Base-by-base conservation (phyloP, 352 stramenopile species). In the Phytophthora vignae region DNA sequence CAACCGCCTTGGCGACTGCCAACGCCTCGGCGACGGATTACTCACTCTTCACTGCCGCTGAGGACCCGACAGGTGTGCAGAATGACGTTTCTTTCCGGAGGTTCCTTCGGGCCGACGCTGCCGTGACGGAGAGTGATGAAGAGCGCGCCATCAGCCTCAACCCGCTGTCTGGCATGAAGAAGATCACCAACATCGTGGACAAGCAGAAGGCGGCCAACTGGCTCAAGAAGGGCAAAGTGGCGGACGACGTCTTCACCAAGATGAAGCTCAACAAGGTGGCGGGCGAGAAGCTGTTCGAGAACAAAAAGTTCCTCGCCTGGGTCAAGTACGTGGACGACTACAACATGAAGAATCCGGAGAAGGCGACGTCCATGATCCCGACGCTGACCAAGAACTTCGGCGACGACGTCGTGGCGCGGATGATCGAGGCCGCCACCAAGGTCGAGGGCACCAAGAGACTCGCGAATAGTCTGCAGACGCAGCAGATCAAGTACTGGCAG, bases 281-380 rank as follows among this genome's bases (percentile, higher is more conserved):
- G 5, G 36, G 36, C 3, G 33, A 36, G 11, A 61, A 50, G 6
- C 19, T 61, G 8, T 61, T 61, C 21, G 55, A 50, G 55, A 52
- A 61, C 55, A 38, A 38, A 9, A 61, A 61, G 21, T 61, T 61
- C 36, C 12, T 61, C 10, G 55, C 19, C 8, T 61, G 55, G 55
- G n/a, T 17, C n/a, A 61, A 61, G n/a, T 61, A 61, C 22, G 55
- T 61, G 36, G 38, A 61, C 55, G 55, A 61, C 12, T 61, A 10
- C 55, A 61, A 52, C 36, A n/a, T 25, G 10, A 61, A 61, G 38
- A 19, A 63, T 38, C 22, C 40, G 9, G 40, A 53, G 7, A 63
- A 63, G 15, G 38, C 21, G 2, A 36, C 19, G 56, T 42, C 56
- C 14, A 54, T 54, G 40, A 38, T 63, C 15, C 40, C 56, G 22